phyloP scores from a whole-genome alignment of 202 grass and related monocot species.

The Elaeis oleifera region DNA sequence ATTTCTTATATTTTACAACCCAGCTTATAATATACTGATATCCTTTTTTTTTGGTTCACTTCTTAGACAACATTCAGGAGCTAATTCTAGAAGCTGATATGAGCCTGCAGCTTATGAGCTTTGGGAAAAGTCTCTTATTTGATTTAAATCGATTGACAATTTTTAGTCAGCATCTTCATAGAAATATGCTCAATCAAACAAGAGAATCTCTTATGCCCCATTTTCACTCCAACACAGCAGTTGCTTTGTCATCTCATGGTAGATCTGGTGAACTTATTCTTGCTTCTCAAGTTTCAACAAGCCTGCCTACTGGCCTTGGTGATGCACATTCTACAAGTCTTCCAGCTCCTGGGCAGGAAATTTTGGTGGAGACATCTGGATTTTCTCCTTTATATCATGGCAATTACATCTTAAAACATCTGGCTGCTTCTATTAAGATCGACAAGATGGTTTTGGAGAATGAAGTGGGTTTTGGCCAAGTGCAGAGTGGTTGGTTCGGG shows the following conservation, averaged over 20 bases:
- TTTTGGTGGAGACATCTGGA: slow-evolving; percentile 24
- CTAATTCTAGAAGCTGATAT: slow-evolving; percentile 46
- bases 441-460: slow-evolving; percentile 44
- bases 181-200: slow-evolving; percentile 31
- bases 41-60: background rate
- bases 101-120: slow-evolving; percentile 41
- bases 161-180: slow-evolving; percentile 36
- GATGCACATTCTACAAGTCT: slow-evolving; percentile 34
- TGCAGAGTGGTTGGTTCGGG: slow-evolving; percentile 56
- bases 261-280: slow-evolving; percentile 44
- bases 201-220: slow-evolving; percentile 37
- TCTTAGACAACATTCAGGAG: slow-evolving; percentile 51
- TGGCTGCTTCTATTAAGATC: slow-evolving; percentile 39
- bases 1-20: slow-evolving; percentile 17
- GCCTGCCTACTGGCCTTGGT: slow-evolving; percentile 16
- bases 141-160: slow-evolving; percentile 47
- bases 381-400: slow-evolving; percentile 29
- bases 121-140: slow-evolving; percentile 43
- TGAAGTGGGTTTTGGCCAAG: slow-evolving; percentile 22
- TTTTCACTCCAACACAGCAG: slow-evolving; percentile 56
- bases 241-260: slow-evolving; percentile 29
- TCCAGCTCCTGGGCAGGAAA: slow-evolving; percentile 35
- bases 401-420: slow-evolving; percentile 55
- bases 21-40: background rate
- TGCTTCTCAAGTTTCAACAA: slow-evolving; percentile 22